phyloP scores from a whole-genome alignment of 2,329 filamentous ascomycete genomes.

The Hymenoscyphus salicellus region DNA sequence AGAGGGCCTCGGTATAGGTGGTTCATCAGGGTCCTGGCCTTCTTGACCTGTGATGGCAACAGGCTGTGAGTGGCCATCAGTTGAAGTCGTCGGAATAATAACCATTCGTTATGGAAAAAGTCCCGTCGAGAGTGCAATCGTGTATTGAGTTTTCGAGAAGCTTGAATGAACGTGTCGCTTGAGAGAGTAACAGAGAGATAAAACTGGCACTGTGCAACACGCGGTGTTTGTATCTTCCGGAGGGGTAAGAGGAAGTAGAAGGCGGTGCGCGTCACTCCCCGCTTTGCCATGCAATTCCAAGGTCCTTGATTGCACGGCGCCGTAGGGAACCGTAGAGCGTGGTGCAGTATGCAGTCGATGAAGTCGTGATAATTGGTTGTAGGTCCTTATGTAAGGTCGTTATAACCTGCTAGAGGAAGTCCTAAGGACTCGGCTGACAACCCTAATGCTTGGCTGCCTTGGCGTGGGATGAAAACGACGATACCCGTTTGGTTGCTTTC shows the following conservation, averaged over 20 bases:
- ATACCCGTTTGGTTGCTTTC: slow-evolving; percentile 2
- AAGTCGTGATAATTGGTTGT: slow-evolving; percentile 5
- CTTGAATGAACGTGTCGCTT: not conserved
- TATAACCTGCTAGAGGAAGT: not conserved
- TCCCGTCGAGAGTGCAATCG: not conserved
- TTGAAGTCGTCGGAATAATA: slow-evolving; percentile 20
- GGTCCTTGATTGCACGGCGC: not conserved
- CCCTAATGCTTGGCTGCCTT: slow-evolving; percentile 7
- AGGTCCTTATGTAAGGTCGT: not conserved
- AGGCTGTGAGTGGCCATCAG: slow-evolving; percentile 23
- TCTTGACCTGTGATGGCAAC: slow-evolving; percentile 21
- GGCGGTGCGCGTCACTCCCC: slow-evolving; percentile 7
- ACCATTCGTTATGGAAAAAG: slow-evolving; percentile 22
- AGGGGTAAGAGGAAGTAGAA: not conserved
- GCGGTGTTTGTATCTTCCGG: slow-evolving; percentile 1
- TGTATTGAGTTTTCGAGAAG: not conserved
- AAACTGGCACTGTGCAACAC: not conserved
- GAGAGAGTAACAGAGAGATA: not conserved
- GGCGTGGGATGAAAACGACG: slow-evolving; percentile 6
- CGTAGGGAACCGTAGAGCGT: not conserved
- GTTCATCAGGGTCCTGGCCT: slow-evolving; percentile 20
- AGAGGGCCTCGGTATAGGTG: slow-evolving; percentile 19
- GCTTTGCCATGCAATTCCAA: slow-evolving; percentile 14
- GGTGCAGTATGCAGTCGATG: slow-evolving; percentile 1
- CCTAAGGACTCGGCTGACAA: slow-evolving; percentile 3